These are phyloP conservation scores for Trametes villosa DNA, from an alignment of 768 basidiomycete species.

Conservation along the genomic window DNA sequence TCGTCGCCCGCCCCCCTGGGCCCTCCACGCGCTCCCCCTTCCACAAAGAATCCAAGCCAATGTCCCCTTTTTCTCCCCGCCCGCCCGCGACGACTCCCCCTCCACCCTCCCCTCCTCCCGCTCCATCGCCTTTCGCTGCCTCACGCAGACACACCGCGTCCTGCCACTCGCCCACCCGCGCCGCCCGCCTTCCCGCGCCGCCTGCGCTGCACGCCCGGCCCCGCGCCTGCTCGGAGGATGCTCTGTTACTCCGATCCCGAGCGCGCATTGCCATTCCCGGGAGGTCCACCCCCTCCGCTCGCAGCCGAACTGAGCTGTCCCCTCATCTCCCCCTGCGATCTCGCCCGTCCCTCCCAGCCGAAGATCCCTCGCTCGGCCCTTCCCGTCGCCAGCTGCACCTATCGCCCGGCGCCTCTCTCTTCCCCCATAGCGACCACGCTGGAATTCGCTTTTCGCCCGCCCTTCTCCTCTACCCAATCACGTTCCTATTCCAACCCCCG, in stretches of 20 bases:
- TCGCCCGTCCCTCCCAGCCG: conserved; percentile 25
- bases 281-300: conserved; percentile 17
- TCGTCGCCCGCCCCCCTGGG: conserved; percentile 3
- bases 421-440: conserved; percentile 12
- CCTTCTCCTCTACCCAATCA: no score
- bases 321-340: conserved; percentile 27
- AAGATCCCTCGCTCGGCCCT: conserved; percentile 26
- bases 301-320: conserved; percentile 28
- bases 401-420: conserved; percentile 4
- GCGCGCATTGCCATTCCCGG: conserved; percentile 14
- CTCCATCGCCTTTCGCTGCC: neutral
- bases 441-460: conserved; percentile 1
- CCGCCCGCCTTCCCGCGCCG: neutral
- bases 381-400: conserved; percentile 11
- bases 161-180: no score
- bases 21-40: conserved; percentile 11
- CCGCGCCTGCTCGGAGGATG: conserved; percentile 12
- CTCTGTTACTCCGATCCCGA: conserved; percentile 11
- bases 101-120: neutral
- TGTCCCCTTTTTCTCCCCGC: neutral
- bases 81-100: neutral
- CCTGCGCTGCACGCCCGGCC: neutral
- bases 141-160: neutral
- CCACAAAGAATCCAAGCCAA: conserved; percentile 8
- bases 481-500: no score